phyloP scores from a whole-genome alignment of 768 basidiomycete genomes.

The Termitomyces sp. region DNA sequence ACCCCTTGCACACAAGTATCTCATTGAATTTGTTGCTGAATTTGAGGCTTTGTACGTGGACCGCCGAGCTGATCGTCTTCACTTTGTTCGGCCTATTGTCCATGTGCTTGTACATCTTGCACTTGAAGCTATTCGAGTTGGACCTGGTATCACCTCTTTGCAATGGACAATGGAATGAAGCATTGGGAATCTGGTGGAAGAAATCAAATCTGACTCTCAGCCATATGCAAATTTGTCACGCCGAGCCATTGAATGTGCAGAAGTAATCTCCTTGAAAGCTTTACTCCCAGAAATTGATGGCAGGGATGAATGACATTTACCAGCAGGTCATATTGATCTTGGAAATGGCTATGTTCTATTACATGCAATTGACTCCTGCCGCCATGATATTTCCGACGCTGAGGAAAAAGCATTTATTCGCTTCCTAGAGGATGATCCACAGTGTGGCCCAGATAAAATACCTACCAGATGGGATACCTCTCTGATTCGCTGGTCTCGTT shows the following conservation, averaged over 20 bases:
- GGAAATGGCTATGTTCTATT: too few species aligned
- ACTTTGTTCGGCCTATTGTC: background rate
- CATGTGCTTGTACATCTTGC: background rate
- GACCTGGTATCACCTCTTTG: constrained; percentile 7
- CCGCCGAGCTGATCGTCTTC: background rate
- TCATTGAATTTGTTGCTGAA: too few species aligned
- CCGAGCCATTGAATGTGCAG: constrained; percentile 7
- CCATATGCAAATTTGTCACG: too few species aligned
- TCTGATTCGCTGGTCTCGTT: constrained; percentile 15
- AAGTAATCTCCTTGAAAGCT: constrained; percentile 20
- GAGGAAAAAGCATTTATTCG: background rate
- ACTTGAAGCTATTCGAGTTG: constrained; percentile 1
- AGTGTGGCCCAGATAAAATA: background rate
- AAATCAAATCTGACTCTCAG: too few species aligned
- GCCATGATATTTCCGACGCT: too few species aligned
- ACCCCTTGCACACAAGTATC: background rate
- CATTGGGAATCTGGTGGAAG: constrained; percentile 15
- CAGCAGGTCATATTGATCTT: background rate
- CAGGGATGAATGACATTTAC: constrained; percentile 15
- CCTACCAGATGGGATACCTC: constrained; percentile 2
- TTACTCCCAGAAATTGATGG: constrained; percentile 20
- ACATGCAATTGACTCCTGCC: too few species aligned
- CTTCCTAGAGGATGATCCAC: background rate
- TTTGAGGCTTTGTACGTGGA: too few species aligned
- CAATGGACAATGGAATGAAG: constrained; percentile 12